These are phyloP conservation scores for Cyberlindnera subsufficiens DNA, from an alignment of 805 yeast genomes.

Conservation along the genomic window DNA sequence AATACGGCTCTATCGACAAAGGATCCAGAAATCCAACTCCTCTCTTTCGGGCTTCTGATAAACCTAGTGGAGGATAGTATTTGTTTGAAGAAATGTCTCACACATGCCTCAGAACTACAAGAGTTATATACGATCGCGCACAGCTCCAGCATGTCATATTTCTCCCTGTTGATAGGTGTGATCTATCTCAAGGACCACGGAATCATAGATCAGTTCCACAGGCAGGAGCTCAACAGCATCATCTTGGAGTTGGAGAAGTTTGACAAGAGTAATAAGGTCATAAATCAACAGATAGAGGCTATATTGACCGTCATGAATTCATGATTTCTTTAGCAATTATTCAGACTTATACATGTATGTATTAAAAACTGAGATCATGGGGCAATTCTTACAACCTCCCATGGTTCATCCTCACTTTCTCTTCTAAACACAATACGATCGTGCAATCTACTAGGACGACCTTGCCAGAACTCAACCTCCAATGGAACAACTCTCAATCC, in stretches of 20 bases:
- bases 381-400: slow-evolving; percentile 67
- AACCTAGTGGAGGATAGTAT: slow-evolving; percentile 13
- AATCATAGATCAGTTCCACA: slow-evolving; percentile 8
- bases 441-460: slow-evolving; percentile 82
- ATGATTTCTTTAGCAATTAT: not conserved
- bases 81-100: slow-evolving; percentile 1
- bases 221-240: slow-evolving; percentile 10
- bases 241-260: slow-evolving; percentile 14
- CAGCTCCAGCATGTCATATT: slow-evolving; percentile 9
- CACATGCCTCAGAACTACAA: slow-evolving; percentile 4
- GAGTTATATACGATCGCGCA: slow-evolving; percentile 4
- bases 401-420: slow-evolving; percentile 41
- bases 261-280: slow-evolving; percentile 9
- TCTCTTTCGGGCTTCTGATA: slow-evolving; percentile 19
- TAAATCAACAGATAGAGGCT: slow-evolving; percentile 11
- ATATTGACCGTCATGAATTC: slow-evolving; percentile 5
- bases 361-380: slow-evolving; percentile 35
- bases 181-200: slow-evolving; percentile 3
- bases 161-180: slow-evolving; percentile 15
- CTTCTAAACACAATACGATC: slow-evolving; percentile 77
- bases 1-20: not conserved
- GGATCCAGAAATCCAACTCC: slow-evolving; percentile 11
- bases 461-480: slow-evolving; percentile 97
- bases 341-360: not conserved
- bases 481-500: slow-evolving; percentile 84